Evolutionary conservation across 768 basidiomycete species (phyloP).

Genomic region (Roridomyces roridus): DNA sequence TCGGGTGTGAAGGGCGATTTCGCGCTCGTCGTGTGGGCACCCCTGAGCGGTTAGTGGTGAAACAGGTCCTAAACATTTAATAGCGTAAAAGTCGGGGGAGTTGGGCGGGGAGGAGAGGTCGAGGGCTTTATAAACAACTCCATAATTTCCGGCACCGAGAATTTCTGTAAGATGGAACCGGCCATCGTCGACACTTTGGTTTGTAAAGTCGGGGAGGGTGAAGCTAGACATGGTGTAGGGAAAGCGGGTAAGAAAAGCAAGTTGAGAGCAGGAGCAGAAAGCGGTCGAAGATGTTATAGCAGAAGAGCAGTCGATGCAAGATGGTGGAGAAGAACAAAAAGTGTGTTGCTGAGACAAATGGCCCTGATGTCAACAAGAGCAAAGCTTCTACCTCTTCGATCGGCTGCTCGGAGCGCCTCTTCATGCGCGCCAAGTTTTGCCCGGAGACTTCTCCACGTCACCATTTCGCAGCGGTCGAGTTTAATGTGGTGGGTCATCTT

Average conservation of each 20-base stretch:
- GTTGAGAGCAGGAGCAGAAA: not conserved
- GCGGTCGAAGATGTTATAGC: not conserved
- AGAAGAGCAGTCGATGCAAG: too few species aligned
- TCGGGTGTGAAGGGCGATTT: not conserved
- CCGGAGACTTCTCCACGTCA: too few species aligned
- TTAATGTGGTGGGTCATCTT: too few species aligned
- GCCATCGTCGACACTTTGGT: constrained; percentile 3
- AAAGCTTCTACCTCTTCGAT: too few species aligned
- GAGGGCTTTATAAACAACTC: constrained; percentile 6
- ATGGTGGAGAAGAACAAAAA: too few species aligned
- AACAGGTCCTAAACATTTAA: constrained; percentile 5
- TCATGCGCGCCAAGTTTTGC: too few species aligned
- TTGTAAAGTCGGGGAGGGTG: constrained; percentile 1
- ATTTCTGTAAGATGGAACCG: not conserved
- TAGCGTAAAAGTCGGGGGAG: not conserved
- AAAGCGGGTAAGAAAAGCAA: not conserved
- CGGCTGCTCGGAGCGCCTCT: too few species aligned
- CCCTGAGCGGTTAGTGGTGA: not conserved
- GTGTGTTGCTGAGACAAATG: too few species aligned
- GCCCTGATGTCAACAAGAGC: too few species aligned
- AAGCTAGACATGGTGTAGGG: not conserved
- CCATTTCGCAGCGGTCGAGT: too few species aligned
- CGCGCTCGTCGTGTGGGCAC: not conserved
- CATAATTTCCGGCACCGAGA: constrained; percentile 1
- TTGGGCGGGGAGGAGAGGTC: not conserved